A percentile compares a stretch with the other conserved stretches of the same genome.
Conservation (phyloP, 768 basidiomycete genomes). For the Ephemerocybe angulata region DNA sequence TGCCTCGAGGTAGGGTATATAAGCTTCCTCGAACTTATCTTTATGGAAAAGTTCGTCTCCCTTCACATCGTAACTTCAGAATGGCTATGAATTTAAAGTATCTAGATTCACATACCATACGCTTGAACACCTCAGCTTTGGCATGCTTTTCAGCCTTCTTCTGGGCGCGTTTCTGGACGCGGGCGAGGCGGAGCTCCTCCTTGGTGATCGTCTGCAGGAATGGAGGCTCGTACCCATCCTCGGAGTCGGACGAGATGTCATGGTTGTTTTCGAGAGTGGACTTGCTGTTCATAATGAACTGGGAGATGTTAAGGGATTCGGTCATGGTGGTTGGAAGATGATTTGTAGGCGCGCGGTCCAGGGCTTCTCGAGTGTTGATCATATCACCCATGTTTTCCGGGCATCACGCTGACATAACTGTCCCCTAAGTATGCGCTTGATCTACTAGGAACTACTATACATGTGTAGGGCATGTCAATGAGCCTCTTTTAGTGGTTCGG, state of each 20-base stretch:
- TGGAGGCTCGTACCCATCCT: constrained; percentile 6
- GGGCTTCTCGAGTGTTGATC: too few relatives aligned
- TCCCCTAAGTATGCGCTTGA: too few relatives aligned
- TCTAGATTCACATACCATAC: constrained; percentile 3
- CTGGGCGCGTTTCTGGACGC: constrained; percentile 1
- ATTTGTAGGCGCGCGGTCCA: too few relatives aligned
- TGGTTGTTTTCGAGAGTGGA: constrained; percentile 7
- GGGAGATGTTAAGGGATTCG: background rate
- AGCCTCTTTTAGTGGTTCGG: too few relatives aligned
- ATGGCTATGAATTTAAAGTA: background rate
- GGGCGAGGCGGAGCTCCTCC: constrained; percentile 5
- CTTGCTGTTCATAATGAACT: background rate
- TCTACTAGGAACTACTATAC: too few relatives aligned
- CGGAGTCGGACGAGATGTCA: constrained; percentile 6
- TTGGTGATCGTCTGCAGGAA: constrained; percentile 5
- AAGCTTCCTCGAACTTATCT: constrained; percentile 30
- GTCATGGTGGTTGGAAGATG: background rate
- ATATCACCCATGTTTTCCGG: too few relatives aligned
- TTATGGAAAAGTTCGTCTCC: constrained; percentile 30
- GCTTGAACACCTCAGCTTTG: constrained; percentile 10
- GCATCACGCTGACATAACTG: too few relatives aligned
- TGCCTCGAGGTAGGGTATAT: constrained; percentile 32
- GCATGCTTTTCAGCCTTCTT: constrained; percentile 11
- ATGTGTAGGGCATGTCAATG: too few relatives aligned
- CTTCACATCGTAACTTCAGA: constrained; percentile 13